Evolutionary conservation across 371 early-diverging fungal species (phyloP), one percentile per base, ranked within the genome.

Genomic region (Phascolomyces articulosus): DNA sequence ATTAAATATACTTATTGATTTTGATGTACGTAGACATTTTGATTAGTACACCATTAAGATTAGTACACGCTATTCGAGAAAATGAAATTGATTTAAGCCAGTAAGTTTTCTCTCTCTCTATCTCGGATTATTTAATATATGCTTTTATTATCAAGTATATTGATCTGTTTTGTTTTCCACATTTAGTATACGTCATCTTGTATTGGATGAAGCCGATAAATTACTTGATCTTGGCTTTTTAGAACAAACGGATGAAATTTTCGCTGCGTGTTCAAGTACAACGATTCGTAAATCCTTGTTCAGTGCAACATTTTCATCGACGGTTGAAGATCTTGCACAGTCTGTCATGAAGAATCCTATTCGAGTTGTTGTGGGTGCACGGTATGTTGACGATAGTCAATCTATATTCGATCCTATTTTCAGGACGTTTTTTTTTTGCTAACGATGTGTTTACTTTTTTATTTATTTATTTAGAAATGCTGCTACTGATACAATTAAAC

Each of bases 201-300:
- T 95, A 28, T 82, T 98, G 55, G 98, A 98, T 78, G 98, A 98
- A 80, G 96, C 97, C 23, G 98, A 98, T 73, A 89, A 90, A 60
- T 77, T 97, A 61, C 80, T 98, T 68, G 97, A 96, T 23, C 80
- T 89, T 56, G 98, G 96, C 54, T 98, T 96, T 75, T 70, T 95
- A 73, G 93, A 93, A 44, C 95, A 95, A 69, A 89, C 92, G 3
- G 95, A 95, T 66, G 93, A 93, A 69, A 93, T 95, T 54, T 80
- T 95, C 57, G 91, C 95, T 0, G 93, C 95, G 1, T 97, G 96
- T 79, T 87, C 94, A 7, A 81, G 84, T 23, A 61, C 84, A 2
- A 76, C 73, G 9, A 82, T 95, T 26, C 93, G 93, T 69, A 97
- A 90, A 61, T 85, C 91, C 0, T 73, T 99, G 40, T 99, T 96